Evolutionary conservation across 2,329 filamentous ascomycete species (phyloP), one percentile per base, ranked within the genome.

Genomic region (Exserohilum turcica): DNA sequence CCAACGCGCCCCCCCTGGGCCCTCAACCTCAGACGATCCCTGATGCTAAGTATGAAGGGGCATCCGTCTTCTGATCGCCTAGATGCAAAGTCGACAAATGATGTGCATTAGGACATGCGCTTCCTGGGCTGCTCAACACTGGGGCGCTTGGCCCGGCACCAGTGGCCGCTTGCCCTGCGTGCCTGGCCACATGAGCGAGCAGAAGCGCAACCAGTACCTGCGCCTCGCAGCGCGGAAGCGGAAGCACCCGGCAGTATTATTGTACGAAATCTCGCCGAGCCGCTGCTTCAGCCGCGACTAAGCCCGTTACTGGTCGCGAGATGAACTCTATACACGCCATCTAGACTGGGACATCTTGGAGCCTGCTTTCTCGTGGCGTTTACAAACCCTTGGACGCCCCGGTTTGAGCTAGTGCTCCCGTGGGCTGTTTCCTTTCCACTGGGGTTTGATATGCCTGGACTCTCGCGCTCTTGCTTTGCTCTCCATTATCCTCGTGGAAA

Each of bases 241-340:
- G 42, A 13, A 10, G 19, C 13, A 12, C 6, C 29, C 42, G 42
- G 42, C 19, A 13, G 31, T 44, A 44, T 33, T 44, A 13, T 19
- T 33, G n/a, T 12, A 35, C 29, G 8, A 32, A 35, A 27, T 44
- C 6, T n/a, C 29, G 21, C 42, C 29, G 19, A 44, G 29, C 42
- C 42, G 42, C 16, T 33, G 21, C 29, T 33, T 18, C 31, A 44
- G 42, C 42, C 42, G 42, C 19, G 13, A 13, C 31, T 33, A 35
- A 44, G 18, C 42, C 31, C 6, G 6, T 13, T 15, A 12, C 8
- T 13, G 31, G 19, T 16, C 18, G 29, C 19, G 31, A 35, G 29
- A 35, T 44, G 42, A 44, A 35, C 42, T 44, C 42, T 44, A 35
- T 35, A 24, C 3, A 24, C 18, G 42, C 38, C 42, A 44, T 33